Conservation (phyloP, 176 grass and related monocot genomes). For the Eremochloa ophiuroides region DNA sequence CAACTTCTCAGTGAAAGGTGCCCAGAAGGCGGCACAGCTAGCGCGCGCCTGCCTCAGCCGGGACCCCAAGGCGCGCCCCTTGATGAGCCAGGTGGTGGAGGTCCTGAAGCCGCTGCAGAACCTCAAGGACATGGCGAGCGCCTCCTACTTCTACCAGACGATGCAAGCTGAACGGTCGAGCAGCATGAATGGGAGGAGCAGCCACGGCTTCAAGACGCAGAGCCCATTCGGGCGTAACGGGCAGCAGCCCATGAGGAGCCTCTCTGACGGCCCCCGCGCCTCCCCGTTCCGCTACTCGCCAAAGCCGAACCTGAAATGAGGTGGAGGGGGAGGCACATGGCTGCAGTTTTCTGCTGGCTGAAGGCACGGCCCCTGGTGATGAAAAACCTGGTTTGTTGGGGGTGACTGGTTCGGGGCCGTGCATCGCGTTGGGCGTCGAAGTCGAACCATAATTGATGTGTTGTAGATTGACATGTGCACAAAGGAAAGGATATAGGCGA, state of each 20-base stretch:
- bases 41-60: constrained; percentile 67
- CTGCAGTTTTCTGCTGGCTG: not conserved
- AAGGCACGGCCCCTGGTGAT: not conserved
- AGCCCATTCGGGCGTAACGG: constrained; percentile 42
- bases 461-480: constrained; percentile 64
- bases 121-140: constrained; percentile 81
- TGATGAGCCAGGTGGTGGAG: constrained; percentile 81
- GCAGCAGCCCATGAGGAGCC: constrained; percentile 56
- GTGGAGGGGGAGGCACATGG: not conserved
- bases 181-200: constrained; percentile 53
- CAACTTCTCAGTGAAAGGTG: constrained; percentile 75
- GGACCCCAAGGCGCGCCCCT: constrained; percentile 61
- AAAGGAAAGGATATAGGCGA: constrained; percentile 47
- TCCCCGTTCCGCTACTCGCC: constrained; percentile 69
- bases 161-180: constrained; percentile 60
- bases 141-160: constrained; percentile 71
- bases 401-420: not conserved
- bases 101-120: constrained; percentile 61
- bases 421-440: constrained; percentile 15
- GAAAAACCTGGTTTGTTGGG: constrained; percentile 7
- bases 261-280: constrained; percentile 51
- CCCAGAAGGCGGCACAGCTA: constrained; percentile 67
- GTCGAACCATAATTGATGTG: constrained; percentile 34
- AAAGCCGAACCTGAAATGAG: constrained; percentile 45
- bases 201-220: constrained; percentile 42